Base-by-base conservation (phyloP, 148 eudicot species). In the Fagopyrum esculentum region DNA sequence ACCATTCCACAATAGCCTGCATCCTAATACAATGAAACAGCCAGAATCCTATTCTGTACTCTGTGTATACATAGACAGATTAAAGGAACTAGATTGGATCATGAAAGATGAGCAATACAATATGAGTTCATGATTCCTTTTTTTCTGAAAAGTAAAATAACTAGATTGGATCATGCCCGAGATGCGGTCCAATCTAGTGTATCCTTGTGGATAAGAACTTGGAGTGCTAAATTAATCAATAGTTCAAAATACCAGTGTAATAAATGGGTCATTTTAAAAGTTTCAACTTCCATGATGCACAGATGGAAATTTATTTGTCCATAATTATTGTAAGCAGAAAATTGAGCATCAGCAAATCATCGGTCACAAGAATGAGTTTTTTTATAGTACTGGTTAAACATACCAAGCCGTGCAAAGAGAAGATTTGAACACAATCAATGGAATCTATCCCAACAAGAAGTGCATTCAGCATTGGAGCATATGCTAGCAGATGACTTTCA, bases 391-490 rank as follows among this genome's bases (percentile, higher is more conserved):
- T 45, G 73, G 70, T 51, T 57, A 45, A 76, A 82, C 92, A 75
- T 86, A 95, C 98, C 92, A 89, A 72, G 78, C 98, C 98, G 82
- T 95, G 98, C 75, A 95, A 74, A 70, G 90, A 95, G 86, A 95
- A 92, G 71, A 92, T 90, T 84, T 92, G 96, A 79, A 95, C 91
- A 83, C 87, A 90, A 82, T 95, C 98, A 55, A 92, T 89, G 46
- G 93, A 89, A 69, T 91, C 86, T 75, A 92, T 92, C 76, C 93
- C 98, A 60, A 86, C 90, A 78, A 95, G 91, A 73, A 95, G 85
- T 63, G 89, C 86, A 83, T 87, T 90, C 78, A 95, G 89, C 92
- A 95, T 86, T 16, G 97, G 98, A 75, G 90, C 97, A 83, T 83
- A 85, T 78, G 83, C 64, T 79, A 90, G 87, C 68, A 95, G 82